Conservation (phyloP, 2,329 filamentous ascomycete species). For the Ceratocystis lukuohia region DNA sequence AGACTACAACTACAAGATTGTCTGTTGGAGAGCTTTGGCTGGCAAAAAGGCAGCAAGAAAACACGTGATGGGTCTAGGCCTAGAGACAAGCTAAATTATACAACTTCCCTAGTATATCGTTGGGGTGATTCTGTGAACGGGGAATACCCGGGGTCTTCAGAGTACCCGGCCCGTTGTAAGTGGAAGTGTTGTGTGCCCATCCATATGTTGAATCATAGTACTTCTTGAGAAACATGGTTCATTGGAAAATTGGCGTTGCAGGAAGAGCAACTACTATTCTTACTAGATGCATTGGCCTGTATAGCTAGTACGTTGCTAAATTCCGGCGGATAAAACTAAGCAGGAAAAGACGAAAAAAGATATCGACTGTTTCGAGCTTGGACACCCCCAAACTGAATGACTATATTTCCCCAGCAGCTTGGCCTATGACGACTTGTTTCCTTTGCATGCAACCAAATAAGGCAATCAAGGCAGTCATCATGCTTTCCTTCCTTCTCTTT, state of each 20-base stretch:
- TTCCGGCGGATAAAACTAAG: neutral
- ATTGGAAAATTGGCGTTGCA: neutral
- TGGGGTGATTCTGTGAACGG: neutral
- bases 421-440: neutral
- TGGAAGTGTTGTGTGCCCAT: neutral
- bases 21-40: too few species aligned
- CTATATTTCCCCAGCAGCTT: neutral
- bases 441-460: neutral
- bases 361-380: conserved; percentile 4
- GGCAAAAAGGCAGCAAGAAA: neutral
- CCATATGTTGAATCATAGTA: neutral
- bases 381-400: neutral
- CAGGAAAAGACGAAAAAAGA: neutral
- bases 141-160: neutral
- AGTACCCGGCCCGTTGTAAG: neutral
- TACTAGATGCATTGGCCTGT: neutral
- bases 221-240: neutral
- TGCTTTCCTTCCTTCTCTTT: conserved; percentile 1
- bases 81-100: neutral
- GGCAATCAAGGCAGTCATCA: neutral
- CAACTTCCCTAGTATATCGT: neutral
- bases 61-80: neutral
- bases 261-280: neutral
- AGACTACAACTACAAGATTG: too few species aligned
- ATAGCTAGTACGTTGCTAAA: neutral